Evolutionary conservation across 768 basidiomycete species (phyloP), one percentile per base, ranked within the genome.

Genomic region (Amyloporia xantha): DNA sequence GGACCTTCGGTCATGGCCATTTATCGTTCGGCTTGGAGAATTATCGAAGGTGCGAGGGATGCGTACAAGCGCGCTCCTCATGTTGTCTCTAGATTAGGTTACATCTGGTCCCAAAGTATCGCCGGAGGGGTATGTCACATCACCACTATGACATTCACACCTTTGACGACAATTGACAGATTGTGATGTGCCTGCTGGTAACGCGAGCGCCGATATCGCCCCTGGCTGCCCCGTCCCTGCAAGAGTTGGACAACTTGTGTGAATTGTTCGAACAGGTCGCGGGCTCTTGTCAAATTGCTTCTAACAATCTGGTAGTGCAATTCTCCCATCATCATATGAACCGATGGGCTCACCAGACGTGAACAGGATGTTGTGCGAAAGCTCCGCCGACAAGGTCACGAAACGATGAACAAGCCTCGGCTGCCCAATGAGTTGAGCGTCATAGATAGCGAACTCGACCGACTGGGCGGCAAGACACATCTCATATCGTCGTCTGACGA

Each of bases 11-110:
- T 86, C 4, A 74, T 84, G 62, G 81, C 86, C 0, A 77, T 78
- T 12, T 87, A 84, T 63, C 81, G 83, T 2, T 83, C 82, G 1
- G 79, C 84, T 3, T 86, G 82, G 79, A 69, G 84, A 13, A 57
- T 86, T 25, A 77, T 81, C 35, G 70, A 75, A 40, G 70, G 71
- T 0, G 65, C 83, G 44, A 65, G 66, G 15, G 61, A 71, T n/a
- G 64, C 71, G 1, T 76, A 74, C 65, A 59, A 61, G 13, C 51
- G 57, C 17, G 63, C 68, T 4, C 73, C 77, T 1, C 62, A 70
- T 2, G 52, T 77, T 4, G 56, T 78, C 3, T 60, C 69, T 6
- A 68, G 84, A 9, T 55, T 79, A 25, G 71, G 69, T 13, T 53
- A 79, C 9, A 62, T 76, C n/a, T 87, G 86, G 82, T 85, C 84